These are phyloP conservation scores for Saccharomycopsis javanensis DNA, from an alignment of 805 yeast genomes.

Conservation along the genomic window DNA sequence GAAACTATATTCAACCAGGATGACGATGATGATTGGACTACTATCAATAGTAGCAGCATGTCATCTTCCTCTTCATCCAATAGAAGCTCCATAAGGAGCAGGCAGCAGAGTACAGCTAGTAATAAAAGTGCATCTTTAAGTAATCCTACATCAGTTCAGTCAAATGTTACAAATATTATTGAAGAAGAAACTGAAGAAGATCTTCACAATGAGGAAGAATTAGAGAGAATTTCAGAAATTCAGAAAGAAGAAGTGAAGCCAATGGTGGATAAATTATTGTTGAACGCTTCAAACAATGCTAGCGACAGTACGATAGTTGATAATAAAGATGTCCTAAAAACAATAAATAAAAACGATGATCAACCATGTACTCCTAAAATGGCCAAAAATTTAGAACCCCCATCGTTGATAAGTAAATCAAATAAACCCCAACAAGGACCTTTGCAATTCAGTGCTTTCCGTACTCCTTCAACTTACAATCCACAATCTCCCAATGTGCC, in stretches of 20 bases:
- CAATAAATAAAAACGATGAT: neutral
- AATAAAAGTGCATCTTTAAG: neutral
- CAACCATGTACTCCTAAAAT: neutral
- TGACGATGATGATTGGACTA: constrained; percentile 18
- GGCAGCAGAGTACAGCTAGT: neutral
- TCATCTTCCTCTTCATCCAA: neutral
- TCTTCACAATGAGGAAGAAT: neutral
- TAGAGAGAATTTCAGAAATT: neutral
- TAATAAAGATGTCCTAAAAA: neutral
- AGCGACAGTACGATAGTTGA: neutral
- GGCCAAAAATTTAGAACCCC: neutral
- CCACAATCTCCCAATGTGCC: neutral
- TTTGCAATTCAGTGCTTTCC: neutral
- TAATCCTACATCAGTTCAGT: neutral
- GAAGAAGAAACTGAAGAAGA: constrained; percentile 1
- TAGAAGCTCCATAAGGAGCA: neutral
- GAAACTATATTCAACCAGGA: constrained; percentile 6
- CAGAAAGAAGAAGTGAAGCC: neutral
- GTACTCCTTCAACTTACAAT: neutral
- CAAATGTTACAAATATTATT: neutral
- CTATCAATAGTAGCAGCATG: constrained; percentile 4
- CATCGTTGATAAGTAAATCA: neutral
- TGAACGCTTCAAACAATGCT: neutral
- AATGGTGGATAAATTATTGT: neutral
- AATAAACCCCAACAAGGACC: neutral